Evolutionary conservation across 106 monocot species (phyloP).

Genomic region (Dendrobium chrysotoxum): DNA sequence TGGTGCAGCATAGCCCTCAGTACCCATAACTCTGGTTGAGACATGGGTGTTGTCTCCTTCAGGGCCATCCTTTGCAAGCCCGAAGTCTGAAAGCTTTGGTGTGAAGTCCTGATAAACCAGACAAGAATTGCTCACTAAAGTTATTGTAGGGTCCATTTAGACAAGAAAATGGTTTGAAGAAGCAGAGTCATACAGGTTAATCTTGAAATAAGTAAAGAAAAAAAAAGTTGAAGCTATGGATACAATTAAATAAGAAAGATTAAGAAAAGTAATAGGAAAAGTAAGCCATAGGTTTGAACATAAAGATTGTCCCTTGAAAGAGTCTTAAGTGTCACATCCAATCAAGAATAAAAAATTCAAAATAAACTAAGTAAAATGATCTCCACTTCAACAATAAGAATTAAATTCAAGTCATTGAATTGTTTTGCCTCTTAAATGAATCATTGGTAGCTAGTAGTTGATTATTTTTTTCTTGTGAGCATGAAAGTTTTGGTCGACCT

Average conservation of each 20-base stretch:
- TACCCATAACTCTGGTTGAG: conserved; percentile 49
- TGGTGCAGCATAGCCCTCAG: conserved; percentile 46
- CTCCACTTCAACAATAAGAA: too few relatives aligned
- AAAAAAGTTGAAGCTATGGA: neutral
- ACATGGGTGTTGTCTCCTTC: conserved; percentile 52
- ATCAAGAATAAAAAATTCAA: too few relatives aligned
- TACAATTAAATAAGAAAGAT: neutral
- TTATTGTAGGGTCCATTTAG: neutral
- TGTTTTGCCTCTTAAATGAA: too few relatives aligned
- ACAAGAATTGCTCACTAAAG: neutral
- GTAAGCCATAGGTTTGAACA: neutral
- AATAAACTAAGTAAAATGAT: too few relatives aligned
- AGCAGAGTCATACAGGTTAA: too few relatives aligned
- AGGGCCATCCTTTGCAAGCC: conserved; percentile 45
- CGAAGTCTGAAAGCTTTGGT: conserved; percentile 53
- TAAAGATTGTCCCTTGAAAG: too few relatives aligned
- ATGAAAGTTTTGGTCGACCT: too few relatives aligned
- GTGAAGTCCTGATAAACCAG: conserved; percentile 33
- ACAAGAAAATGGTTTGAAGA: neutral
- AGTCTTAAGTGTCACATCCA: too few relatives aligned
- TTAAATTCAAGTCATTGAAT: too few relatives aligned
- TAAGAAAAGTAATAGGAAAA: neutral
- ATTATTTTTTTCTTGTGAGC: too few relatives aligned
- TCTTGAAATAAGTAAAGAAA: too few relatives aligned
- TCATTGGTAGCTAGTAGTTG: too few relatives aligned